Evolutionary conservation across 176 grass and related monocot genomes (phyloP).

Genomic region (Aegilops speltoides): DNA sequence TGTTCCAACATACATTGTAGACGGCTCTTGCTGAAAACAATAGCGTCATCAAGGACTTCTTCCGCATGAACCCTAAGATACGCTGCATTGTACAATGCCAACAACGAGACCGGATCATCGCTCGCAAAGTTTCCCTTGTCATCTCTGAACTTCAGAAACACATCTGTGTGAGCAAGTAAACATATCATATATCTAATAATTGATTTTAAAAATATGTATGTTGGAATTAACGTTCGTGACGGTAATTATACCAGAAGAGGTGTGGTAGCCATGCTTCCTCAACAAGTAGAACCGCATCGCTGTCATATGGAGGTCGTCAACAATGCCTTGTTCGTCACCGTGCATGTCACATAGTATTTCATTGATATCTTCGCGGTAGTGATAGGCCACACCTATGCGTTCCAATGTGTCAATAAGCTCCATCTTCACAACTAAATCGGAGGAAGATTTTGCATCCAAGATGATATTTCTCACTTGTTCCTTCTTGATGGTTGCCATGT

Average conservation of each 20-base stretch:
- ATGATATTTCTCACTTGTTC: conserved; percentile 14
- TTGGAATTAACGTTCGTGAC: background rate
- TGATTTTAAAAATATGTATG: background rate
- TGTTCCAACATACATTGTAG: background rate
- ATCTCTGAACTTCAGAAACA: conserved; percentile 49
- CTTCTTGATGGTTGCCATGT: background rate
- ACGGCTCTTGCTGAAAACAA: background rate
- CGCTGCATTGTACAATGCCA: conserved; percentile 44
- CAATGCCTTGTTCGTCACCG: background rate
- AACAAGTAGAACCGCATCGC: conserved; percentile 32
- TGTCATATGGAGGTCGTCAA: background rate
- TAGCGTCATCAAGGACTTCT: conserved; percentile 22
- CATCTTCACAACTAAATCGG: background rate
- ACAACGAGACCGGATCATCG: background rate
- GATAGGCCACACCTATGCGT: conserved; percentile 29
- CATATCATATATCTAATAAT: background rate
- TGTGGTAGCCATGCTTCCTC: conserved; percentile 32
- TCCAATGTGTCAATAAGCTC: conserved; percentile 38
- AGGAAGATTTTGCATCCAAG: background rate
- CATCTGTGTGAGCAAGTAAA: conserved; percentile 16
- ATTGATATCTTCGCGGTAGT: conserved; percentile 34
- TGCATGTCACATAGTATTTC: background rate
- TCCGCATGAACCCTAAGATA: conserved; percentile 32
- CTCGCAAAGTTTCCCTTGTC: background rate
- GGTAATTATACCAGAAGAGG: conserved; percentile 4